These are phyloP conservation scores for Rhizophagus prolifer DNA, from an alignment of 192 early-diverging fungal species.

Conservation along the genomic window DNA sequence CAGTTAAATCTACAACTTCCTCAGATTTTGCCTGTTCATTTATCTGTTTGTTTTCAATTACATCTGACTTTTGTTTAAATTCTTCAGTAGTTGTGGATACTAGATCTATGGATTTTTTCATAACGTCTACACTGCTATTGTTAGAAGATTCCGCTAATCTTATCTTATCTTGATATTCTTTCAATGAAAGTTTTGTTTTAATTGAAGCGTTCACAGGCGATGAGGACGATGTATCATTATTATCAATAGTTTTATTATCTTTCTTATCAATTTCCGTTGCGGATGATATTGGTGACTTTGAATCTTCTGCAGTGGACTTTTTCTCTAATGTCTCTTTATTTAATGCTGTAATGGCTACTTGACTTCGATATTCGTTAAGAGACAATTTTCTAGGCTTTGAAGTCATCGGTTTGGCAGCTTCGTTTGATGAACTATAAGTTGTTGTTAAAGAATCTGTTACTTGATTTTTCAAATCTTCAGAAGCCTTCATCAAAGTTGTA, in stretches of 20 bases:
- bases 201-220: background rate
- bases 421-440: background rate
- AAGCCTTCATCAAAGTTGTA: background rate
- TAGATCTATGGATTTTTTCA: background rate
- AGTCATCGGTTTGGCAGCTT: background rate
- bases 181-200: background rate
- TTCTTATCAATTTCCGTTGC: background rate
- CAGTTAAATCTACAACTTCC: background rate
- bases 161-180: background rate
- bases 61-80: background rate
- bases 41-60: background rate
- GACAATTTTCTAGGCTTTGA: background rate
- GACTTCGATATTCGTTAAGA: background rate
- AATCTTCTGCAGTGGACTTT: background rate
- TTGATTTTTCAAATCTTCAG: conserved; percentile 4
- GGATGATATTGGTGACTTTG: background rate
- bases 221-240: background rate
- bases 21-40: background rate
- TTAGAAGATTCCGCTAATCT: background rate
- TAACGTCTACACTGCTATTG: background rate
- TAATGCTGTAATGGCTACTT: background rate
- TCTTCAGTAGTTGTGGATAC: background rate
- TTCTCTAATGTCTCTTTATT: background rate
- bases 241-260: background rate
- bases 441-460: background rate